phyloP scores from a whole-genome alignment of 2,329 filamentous ascomycete species.

The Bretziella fagacearum region DNA sequence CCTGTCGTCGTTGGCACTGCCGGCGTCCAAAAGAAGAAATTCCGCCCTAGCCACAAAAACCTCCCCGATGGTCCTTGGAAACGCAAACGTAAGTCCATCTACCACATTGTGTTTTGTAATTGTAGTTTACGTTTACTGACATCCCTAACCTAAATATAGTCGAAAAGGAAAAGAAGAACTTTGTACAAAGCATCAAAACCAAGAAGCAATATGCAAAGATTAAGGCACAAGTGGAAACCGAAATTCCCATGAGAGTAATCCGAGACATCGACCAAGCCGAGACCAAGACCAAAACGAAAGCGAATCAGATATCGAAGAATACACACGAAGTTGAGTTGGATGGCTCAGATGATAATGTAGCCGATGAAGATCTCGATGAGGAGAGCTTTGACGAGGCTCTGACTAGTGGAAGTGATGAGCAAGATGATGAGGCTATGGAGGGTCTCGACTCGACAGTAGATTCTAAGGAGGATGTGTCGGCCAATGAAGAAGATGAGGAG shows the following conservation, averaged over 20 bases:
- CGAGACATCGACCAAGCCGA: conserved; percentile 4
- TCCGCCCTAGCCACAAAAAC: conserved; percentile 67
- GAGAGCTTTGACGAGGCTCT: neutral
- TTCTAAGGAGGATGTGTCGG: neutral
- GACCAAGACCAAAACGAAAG: conserved; percentile 7
- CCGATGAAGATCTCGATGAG: conserved; percentile 11
- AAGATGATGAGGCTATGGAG: neutral
- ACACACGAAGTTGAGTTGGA: conserved; percentile 16
- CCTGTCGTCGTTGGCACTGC: neutral
- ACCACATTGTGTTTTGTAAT: neutral
- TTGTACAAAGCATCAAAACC: conserved; percentile 85
- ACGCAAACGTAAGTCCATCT: conserved; percentile 42
- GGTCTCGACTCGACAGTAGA: conserved; percentile 18
- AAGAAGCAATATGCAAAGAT: conserved; percentile 86
- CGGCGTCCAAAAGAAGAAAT: conserved; percentile 10
- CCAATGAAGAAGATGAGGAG: neutral
- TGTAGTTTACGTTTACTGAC: neutral
- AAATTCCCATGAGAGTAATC: neutral
- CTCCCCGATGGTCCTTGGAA: conserved; percentile 78
- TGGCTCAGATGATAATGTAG: conserved; percentile 20
- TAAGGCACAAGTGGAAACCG: conserved; percentile 31
- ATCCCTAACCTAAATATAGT: conserved; percentile 36
- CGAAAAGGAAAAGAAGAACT: conserved; percentile 71
- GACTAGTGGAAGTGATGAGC: conserved; percentile 5
- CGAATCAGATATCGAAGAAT: conserved; percentile 21